These are phyloP conservation scores for Pyrenophora teres DNA, from an alignment of 2,329 filamentous ascomycete genomes.

Conservation along the genomic window DNA sequence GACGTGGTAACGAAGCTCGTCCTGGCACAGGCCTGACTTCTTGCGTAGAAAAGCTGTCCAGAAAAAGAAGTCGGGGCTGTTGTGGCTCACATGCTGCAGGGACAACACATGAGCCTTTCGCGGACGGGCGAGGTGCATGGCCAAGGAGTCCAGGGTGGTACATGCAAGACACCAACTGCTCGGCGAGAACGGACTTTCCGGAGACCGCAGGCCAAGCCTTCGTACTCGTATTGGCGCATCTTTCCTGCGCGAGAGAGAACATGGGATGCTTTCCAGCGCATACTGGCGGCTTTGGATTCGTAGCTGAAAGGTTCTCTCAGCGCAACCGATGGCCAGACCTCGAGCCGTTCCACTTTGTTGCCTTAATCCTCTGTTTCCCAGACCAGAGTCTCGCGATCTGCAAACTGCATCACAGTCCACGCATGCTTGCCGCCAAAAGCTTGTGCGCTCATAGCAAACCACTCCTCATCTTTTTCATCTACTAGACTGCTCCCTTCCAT, in stretches of 20 bases:
- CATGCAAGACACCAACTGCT: neutral
- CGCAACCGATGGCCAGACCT: no score
- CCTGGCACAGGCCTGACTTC: neutral
- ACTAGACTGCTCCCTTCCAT: constrained; percentile 9
- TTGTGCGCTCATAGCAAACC: constrained; percentile 40
- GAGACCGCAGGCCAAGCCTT: neutral
- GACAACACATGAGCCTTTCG: neutral
- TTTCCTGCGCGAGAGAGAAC: neutral
- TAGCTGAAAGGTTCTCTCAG: no score
- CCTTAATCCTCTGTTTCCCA: constrained; percentile 38
- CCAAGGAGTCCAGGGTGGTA: neutral
- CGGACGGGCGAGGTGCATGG: neutral
- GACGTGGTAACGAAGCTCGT: no score
- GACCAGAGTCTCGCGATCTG: constrained; percentile 36
- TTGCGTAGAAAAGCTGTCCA: neutral
- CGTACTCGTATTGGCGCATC: neutral
- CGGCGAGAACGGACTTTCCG: constrained; percentile 2
- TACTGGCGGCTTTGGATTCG: no score
- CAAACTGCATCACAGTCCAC: constrained; percentile 43
- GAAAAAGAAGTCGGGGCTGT: neutral
- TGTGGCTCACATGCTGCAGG: neutral
- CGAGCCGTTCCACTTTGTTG: neutral
- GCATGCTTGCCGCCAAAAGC: constrained; percentile 33
- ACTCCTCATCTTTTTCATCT: constrained; percentile 23
- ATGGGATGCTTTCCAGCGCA: no score